These are phyloP conservation scores for Peronosclerospora sorghi DNA, from an alignment of 352 stramenopile genomes.

Conservation along the genomic window DNA sequence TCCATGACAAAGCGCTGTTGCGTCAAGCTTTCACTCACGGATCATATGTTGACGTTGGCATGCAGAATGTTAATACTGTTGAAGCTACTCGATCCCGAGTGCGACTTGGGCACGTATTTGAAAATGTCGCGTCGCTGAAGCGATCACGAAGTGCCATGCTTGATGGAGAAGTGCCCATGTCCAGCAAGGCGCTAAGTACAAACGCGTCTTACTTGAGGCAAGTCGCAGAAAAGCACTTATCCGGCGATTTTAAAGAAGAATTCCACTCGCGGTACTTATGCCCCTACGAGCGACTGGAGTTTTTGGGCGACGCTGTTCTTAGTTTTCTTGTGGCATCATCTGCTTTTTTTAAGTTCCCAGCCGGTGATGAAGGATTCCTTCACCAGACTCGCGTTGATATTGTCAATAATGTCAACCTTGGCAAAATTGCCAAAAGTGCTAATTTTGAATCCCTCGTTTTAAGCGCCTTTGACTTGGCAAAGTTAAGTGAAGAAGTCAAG, in stretches of 20 bases:
- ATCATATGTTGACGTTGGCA: conserved; percentile 75
- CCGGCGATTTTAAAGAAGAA: conserved; percentile 59
- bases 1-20: conserved; percentile 66
- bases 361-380: conserved; percentile 51
- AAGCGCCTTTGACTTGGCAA: conserved; percentile 51
- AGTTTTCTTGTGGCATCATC: conserved; percentile 75
- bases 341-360: conserved; percentile 66
- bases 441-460: conserved; percentile 71
- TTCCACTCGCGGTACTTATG: conserved; percentile 69
- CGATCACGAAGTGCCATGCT: conserved; percentile 40
- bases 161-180: conserved; percentile 16
- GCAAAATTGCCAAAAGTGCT: conserved; percentile 55
- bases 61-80: conserved; percentile 77
- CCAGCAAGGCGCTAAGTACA: conserved; percentile 9
- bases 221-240: conserved; percentile 49
- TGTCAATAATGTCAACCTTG: conserved; percentile 68
- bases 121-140: conserved; percentile 50
- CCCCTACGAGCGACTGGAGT: conserved; percentile 77
- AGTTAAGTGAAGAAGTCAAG: conserved; percentile 39
- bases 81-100: conserved; percentile 69
- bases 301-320: conserved; percentile 76
- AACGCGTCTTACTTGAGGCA: conserved; percentile 24
- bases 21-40: conserved; percentile 77
- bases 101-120: conserved; percentile 59
- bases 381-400: conserved; percentile 65